Evolutionary conservation across 2,329 filamentous ascomycete genomes (phyloP), one percentile per base, ranked within the genome.

Genomic region (Truncatella angustata): DNA sequence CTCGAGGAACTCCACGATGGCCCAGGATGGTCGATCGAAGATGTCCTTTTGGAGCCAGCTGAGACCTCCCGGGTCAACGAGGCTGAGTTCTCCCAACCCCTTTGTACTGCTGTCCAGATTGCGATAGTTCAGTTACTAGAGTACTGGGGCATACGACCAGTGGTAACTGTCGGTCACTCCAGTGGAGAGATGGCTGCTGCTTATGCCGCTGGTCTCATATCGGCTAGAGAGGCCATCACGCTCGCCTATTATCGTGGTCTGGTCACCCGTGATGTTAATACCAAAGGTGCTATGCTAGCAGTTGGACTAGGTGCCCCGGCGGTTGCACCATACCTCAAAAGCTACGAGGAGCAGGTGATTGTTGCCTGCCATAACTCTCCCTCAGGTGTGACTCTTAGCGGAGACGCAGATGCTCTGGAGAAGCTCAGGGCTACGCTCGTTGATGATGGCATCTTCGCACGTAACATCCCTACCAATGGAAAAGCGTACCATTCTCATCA

Each of bases 331-430:
- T 61, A 60, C 34, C 45, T 63, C 39, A 65, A 74, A 53, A 72
- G 72, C 34, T 65, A 62, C 12, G 70, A 77, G 1, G 67, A 67
- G 3, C 67, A 69, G 45, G 63, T 69, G 7, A 63, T 69, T 54
- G 63, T 75, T 18, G 59, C 67, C 20, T 70, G 67, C 42, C 71
- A 74, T 4, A 68, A 72, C 40, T 72, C 78, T 3, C 53, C 63
- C 3, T 64, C 73, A n/a, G 75, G 79, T 54, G 74, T 75, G 16
- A 68, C 79, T 6, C 74, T 77, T 39, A 75, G 75, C 16, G 76
- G 77, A 6, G 73, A 77, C 5, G 73, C 73, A 10, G 71, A 70
- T 23, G 73, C 70, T 1, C 49, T 73, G 20, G 66, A 71, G 58
- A 63, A 63, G 1, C 61, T 80, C 2, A 70, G 66, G 55, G 65